These are phyloP conservation scores for Pyronema omphalodes DNA, from an alignment of 495 filamentous ascomycete species.

Conservation along the genomic window DNA sequence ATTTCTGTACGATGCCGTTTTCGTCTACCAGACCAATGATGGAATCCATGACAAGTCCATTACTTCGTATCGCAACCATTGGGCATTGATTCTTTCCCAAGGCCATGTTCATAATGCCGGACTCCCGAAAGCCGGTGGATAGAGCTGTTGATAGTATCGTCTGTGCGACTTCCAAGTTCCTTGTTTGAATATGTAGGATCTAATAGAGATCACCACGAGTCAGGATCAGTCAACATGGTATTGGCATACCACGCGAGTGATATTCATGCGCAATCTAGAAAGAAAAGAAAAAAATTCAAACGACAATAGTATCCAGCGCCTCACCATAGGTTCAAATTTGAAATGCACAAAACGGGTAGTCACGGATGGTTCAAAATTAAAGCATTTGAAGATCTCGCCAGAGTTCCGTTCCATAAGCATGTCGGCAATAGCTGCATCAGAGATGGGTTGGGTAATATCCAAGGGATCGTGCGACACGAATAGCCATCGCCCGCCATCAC, in stretches of 20 bases:
- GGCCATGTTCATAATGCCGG: constrained; percentile 39
- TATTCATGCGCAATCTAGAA: background rate
- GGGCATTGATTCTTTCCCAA: constrained; percentile 34
- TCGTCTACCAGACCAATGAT: constrained; percentile 44
- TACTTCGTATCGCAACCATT: constrained; percentile 67
- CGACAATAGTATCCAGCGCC: constrained; percentile 13
- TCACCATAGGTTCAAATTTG: constrained; percentile 88
- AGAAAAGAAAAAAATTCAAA: constrained; percentile 6
- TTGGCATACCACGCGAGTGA: constrained; percentile 5
- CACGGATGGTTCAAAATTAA: background rate
- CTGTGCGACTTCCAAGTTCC: constrained; percentile 53
- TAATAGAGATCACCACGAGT: constrained; percentile 20
- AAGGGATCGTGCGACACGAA: constrained; percentile 72
- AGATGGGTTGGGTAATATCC: constrained; percentile 15
- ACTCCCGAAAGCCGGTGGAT: constrained; percentile 73
- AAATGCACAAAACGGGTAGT: constrained; percentile 52
- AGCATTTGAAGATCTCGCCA: background rate
- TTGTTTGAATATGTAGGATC: constrained; percentile 76
- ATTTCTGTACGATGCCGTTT: constrained; percentile 21
- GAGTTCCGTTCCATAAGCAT: constrained; percentile 10
- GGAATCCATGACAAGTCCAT: constrained; percentile 60
- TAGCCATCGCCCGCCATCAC: constrained; percentile 62
- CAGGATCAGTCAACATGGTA: background rate
- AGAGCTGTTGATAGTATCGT: constrained; percentile 52
- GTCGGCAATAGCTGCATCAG: constrained; percentile 10